phyloP scores from a whole-genome alignment of 2,329 filamentous ascomycete genomes.

The Penicillium sp. region DNA sequence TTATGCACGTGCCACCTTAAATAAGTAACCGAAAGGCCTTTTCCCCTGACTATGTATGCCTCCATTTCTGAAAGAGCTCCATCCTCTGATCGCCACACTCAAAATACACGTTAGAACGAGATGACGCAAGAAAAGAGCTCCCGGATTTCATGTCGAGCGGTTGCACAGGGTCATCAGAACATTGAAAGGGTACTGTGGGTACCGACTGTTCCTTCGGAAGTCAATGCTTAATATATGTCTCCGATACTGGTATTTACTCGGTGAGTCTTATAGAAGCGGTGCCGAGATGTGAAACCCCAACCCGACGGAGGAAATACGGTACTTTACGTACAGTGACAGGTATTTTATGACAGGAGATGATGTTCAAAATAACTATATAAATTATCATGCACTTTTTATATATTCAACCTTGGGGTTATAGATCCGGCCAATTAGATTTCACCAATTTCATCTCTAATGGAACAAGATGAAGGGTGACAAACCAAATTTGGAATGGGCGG shows the following conservation, averaged over 20 bases:
- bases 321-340: background rate
- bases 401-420: background rate
- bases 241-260: background rate
- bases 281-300: background rate
- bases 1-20: too few species aligned
- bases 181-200: too few species aligned
- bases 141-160: too few species aligned
- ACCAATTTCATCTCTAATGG: background rate
- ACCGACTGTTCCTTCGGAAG: too few species aligned
- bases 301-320: background rate
- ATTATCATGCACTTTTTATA: background rate
- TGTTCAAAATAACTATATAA: background rate
- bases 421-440: background rate
- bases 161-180: too few species aligned
- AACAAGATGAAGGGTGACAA: background rate
- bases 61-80: too few species aligned
- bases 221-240: too few species aligned
- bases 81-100: too few species aligned
- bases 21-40: too few species aligned
- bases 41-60: too few species aligned
- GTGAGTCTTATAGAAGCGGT: background rate
- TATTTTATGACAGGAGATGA: background rate
- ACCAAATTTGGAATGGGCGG: background rate
- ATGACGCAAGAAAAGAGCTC: too few species aligned
- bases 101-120: too few species aligned